Evolutionary conservation across 306 rosid genomes (phyloP), one percentile per base, ranked within the genome.

Genomic region (Prunus salicina): DNA sequence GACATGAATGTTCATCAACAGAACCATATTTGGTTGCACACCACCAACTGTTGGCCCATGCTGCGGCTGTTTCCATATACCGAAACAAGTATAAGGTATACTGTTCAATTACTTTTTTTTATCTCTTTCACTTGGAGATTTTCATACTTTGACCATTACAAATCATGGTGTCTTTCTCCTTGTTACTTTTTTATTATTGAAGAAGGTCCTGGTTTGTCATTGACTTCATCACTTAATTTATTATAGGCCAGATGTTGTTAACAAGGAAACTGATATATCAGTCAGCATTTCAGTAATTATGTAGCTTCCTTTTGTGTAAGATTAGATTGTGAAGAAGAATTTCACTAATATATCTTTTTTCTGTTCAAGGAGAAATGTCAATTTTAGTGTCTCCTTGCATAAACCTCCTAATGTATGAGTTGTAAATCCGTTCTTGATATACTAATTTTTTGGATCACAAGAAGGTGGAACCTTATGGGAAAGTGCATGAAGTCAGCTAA

Each of bases 31-130:
- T 88, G 84, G 93, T 76, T 52, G 88, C 93, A 71, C 97, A 93
- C 80, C 91, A 93, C 83, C 97, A 93, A 76, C 83, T 93, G 69
- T 82, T 93, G 79, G 97, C 98, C 75, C 97, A 93, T 90, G 93
- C 97, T 32, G 75, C 89, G 12, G 98, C 98, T 71, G 87, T 55
- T 74, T 88, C 93, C 60, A 43, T 91, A 60, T 90, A 93, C 84
- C 88, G 80, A 77, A 90, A 81, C 85, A 93, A 93, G 86, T 91
- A 89, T 80, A 88, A 91, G 96, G 98, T 91, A 77, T 47, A 3
- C 25, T 71, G 67, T 8, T 72, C 60, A 69, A 15, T 69, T 69
- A 47, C 60, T 69, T 69, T 38, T 69, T 30, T 50, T 15, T 20
- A 34, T 52, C n/a, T 34, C 58, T 51, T 19, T 20, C 53, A n/a